Base-by-base conservation (phyloP, 2,329 filamentous ascomycete species). In the Pseudogymnoascus pannorum region DNA sequence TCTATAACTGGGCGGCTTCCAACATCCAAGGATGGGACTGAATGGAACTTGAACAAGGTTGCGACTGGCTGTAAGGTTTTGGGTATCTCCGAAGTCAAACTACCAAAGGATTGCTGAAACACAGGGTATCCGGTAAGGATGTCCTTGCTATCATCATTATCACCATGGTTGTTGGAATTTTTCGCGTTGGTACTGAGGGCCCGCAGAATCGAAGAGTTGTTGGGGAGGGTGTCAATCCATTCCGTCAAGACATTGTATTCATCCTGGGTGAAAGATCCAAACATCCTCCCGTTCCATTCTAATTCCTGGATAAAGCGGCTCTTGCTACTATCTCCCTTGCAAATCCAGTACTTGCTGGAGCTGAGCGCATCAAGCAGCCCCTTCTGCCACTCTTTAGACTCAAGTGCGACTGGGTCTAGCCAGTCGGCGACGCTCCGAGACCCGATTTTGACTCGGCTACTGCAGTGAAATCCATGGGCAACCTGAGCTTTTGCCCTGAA, bases 231-330 rank as follows among this genome's bases (percentile, higher is more conserved):
- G 58, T 75, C 69, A 63, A 79, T 77, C 77, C 77, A 79, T 7
- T 63, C 59, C 58, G 66, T 67, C 5, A 79, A 63, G 2, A 71
- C 64, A 12, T 71, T 69, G 16, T 74, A 69, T 64, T 81, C 79
- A 9, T 66, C 68, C 14, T 75, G 66, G 1, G 77, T 80, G 66
- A 81, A 81, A 18, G 76, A 72, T 1, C 78, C 78, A 64, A 78
- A 81, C 78, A 81, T 81, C 44, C 71, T 74, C 4, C 78, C 79
- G 22, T 74, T 72, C 77, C 78, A 80, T 1, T 64, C 68, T 6
- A 80, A 65, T 66, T 77, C 77, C 40, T 70, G 72, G 1, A 79
- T 66, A 2, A 81, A 69, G 20, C 65, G 71, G 61, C 78, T 80
- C 33, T 72, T 72, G 1, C 65, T 57, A 59, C 75, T 75, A 36